phyloP scores from a whole-genome alignment of 805 yeast species.

The Scheffersomyces stipitis region DNA sequence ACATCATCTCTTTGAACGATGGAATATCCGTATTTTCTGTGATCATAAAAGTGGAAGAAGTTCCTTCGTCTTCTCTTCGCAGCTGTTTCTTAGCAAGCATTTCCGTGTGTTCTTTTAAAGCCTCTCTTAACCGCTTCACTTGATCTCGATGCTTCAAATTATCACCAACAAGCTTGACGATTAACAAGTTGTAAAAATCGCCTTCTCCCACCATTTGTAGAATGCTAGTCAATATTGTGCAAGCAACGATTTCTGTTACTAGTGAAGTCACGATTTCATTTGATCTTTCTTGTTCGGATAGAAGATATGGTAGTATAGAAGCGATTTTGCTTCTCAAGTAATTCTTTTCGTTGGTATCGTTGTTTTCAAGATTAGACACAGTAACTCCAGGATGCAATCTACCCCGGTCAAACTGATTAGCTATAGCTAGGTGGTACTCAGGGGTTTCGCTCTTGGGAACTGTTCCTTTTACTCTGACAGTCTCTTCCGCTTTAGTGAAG shows the following conservation, averaged over 20 bases:
- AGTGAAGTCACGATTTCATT: constrained; percentile 52
- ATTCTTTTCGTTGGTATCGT: constrained; percentile 40
- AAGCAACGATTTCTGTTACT: constrained; percentile 61
- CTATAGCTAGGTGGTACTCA: constrained; percentile 42
- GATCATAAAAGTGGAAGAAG: constrained; percentile 6
- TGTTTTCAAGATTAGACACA: constrained; percentile 30
- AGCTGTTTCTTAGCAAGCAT: constrained; percentile 3
- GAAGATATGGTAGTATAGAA: constrained; percentile 47
- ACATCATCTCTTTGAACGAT: constrained; percentile 3
- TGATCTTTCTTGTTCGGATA: constrained; percentile 46
- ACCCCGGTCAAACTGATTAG: constrained; percentile 48
- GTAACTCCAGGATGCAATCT: constrained; percentile 59
- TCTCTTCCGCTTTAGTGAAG: constrained; percentile 46
- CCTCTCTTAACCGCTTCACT: constrained; percentile 68
- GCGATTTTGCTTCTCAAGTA: constrained; percentile 48
- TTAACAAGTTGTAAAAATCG: constrained; percentile 70
- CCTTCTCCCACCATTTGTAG: constrained; percentile 62
- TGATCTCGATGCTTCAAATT: constrained; percentile 72
- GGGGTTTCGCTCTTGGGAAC: constrained; percentile 10
- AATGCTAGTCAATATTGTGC: constrained; percentile 49
- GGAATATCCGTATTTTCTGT: constrained; percentile 7
- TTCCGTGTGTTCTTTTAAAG: constrained; percentile 62
- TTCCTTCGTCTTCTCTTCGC: constrained; percentile 3
- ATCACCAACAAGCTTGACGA: constrained; percentile 59
- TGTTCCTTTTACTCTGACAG: constrained; percentile 14